A percentile compares a stretch with the other conserved stretches of the same genome.
phyloP scores from a whole-genome alignment of 2,329 filamentous ascomycete species.

The Aspergillus puulaauensis region DNA sequence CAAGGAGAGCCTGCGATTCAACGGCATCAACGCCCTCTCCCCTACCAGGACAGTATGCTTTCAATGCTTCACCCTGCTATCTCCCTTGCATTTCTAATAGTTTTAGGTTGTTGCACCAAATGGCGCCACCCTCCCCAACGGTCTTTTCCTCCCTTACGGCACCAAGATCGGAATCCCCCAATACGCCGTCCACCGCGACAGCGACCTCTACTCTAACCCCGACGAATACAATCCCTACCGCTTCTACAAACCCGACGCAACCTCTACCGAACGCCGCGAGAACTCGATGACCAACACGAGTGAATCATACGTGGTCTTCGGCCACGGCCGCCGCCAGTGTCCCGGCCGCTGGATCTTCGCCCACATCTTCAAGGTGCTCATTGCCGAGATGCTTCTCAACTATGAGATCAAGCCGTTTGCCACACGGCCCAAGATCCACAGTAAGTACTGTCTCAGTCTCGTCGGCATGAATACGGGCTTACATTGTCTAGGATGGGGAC shows the following conservation, averaged over 20 bases:
- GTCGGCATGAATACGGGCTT: neutral
- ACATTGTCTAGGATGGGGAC: constrained; percentile 11
- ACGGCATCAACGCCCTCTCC: constrained; percentile 16
- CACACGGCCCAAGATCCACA: constrained; percentile 11
- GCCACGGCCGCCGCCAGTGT: constrained; percentile 16
- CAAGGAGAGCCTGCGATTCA: constrained; percentile 15
- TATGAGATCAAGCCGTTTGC: constrained; percentile 14
- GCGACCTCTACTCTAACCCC: constrained; percentile 11
- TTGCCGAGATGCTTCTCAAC: constrained; percentile 16
- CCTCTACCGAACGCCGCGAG: constrained; percentile 2
- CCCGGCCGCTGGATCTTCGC: constrained; percentile 15
- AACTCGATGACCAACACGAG: constrained; percentile 12
- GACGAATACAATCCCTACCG: constrained; percentile 14
- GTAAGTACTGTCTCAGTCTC: neutral
- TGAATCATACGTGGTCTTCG: constrained; percentile 15
- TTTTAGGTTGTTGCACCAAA: constrained; percentile 10
- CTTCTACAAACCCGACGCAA: constrained; percentile 6
- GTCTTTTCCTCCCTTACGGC: constrained; percentile 12
- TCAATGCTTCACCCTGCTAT: too few relatives aligned
- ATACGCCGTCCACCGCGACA: constrained; percentile 17
- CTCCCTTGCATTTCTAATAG: neutral
- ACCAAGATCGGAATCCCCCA: constrained; percentile 16
- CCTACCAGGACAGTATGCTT: constrained; percentile 10
- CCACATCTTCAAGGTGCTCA: constrained; percentile 12
- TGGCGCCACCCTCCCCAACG: constrained; percentile 9